These are phyloP conservation scores for Phellinidium pouzarii DNA, from an alignment of 1,284 basidiomycete genomes.

Conservation along the genomic window DNA sequence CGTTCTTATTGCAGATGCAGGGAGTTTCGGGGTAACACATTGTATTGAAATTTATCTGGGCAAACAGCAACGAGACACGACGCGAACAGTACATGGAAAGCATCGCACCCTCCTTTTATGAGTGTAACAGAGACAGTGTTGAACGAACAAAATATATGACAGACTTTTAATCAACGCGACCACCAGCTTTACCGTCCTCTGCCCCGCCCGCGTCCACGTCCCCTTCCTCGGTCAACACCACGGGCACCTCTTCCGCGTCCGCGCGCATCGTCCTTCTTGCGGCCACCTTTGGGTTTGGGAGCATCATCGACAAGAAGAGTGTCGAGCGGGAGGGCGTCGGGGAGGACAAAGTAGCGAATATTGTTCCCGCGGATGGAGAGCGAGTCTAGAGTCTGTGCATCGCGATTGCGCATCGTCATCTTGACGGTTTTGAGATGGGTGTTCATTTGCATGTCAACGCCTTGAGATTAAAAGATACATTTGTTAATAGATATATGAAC, in stretches of 20 bases:
- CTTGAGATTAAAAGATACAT: slow-evolving; percentile 33
- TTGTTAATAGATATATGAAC: slow-evolving; percentile 3
- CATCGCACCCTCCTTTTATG: not conserved
- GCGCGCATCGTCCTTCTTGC: slow-evolving; percentile 69
- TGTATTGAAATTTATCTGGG: not conserved
- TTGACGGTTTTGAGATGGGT: slow-evolving; percentile 97
- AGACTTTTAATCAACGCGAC: not conserved
- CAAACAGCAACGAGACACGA: not conserved
- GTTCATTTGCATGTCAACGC: slow-evolving; percentile 97
- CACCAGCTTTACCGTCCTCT: slow-evolving; percentile 29
- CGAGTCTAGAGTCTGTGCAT: slow-evolving; percentile 76
- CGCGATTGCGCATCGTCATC: slow-evolving; percentile 86
- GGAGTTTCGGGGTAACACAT: not conserved
- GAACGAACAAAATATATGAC: slow-evolving; percentile 1
- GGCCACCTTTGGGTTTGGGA: slow-evolving; percentile 84
- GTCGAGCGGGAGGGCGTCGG: slow-evolving; percentile 93
- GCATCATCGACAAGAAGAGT: slow-evolving; percentile 96
- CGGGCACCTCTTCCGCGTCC: slow-evolving; percentile 52
- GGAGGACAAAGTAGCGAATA: slow-evolving; percentile 91
- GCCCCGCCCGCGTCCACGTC: slow-evolving; percentile 43
- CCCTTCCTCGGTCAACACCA: slow-evolving; percentile 39
- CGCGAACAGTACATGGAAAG: not conserved
- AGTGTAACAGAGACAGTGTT: not conserved
- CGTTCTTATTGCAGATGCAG: not conserved
- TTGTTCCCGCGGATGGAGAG: slow-evolving; percentile 91